A percentile compares a stretch with the other conserved stretches of the same genome.
Conservation (phyloP, 768 basidiomycete species). For the Rhizopogon roseolus region DNA sequence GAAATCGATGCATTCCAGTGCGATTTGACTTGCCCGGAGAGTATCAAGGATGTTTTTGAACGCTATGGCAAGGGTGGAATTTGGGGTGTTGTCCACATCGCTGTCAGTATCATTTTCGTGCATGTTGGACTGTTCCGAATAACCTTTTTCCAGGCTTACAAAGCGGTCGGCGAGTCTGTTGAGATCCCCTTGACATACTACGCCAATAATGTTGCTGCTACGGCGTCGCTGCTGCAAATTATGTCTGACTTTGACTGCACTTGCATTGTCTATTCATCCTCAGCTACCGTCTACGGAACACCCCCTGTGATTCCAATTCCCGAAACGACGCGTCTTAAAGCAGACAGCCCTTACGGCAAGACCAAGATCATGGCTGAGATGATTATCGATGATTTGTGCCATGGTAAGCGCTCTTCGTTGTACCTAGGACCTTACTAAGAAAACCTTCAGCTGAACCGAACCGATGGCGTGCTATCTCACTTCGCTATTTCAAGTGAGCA, state of each 20-base stretch:
- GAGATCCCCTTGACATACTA: constrained; percentile 94
- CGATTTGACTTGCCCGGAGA: constrained; percentile 70
- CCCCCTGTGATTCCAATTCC: constrained; percentile 92
- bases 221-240: constrained; percentile 77
- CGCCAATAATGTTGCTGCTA: constrained; percentile 88
- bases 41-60: constrained; percentile 77
- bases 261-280: constrained; percentile 94
- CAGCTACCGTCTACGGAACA: constrained; percentile 96
- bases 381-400: constrained; percentile 84
- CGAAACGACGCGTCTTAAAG: constrained; percentile 81
- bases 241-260: constrained; percentile 84
- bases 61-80: constrained; percentile 86
- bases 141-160: constrained; percentile 65
- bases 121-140: not conserved
- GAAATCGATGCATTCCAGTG: constrained; percentile 64
- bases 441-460: constrained; percentile 52
- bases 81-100: constrained; percentile 96
- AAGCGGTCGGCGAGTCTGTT: constrained; percentile 95
- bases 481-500: constrained; percentile 94
- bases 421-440: constrained; percentile 6
- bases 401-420: constrained; percentile 41
- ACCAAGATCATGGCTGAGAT: constrained; percentile 96
- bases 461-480: constrained; percentile 76
- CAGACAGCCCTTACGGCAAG: constrained; percentile 91
- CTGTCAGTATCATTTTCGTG: constrained; percentile 47